Evolutionary conservation across 495 filamentous ascomycete genomes (phyloP), one percentile per base, ranked within the genome.

Genomic region (Penicillium odoratum): DNA sequence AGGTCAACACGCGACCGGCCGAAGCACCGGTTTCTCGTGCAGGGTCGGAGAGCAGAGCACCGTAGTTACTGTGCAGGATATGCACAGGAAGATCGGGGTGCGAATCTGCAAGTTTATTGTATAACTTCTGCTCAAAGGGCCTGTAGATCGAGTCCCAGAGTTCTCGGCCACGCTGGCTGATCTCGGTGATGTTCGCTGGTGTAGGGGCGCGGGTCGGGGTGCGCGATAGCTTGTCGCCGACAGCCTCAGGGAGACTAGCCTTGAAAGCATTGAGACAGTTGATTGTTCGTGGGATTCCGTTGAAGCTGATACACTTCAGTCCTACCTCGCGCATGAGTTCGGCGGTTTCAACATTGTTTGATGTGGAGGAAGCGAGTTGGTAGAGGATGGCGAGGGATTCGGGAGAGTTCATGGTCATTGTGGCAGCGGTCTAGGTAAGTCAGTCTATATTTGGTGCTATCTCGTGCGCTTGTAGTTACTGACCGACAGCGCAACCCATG

Each of bases 221-320:
- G 26, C 46, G 51, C 8, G 68, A 68, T 45, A 70, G 60, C 16
- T 56, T 40, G 7, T 30, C 29, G n/a, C 29, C 26, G 48, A 70
- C 55, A 8, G 53, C 48, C 3, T 67, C 45, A 0, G 88, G 85
- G 6, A 88, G 77, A 40, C 70, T 73, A 40, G 73, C 66, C 45
- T 76, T 78, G 78, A 93, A 92, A 51, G 83, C 83, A 62, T 79
- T 81, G 0, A 93, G 83, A 60, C 79, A 83, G 77, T 93, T 93
- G 70, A 93, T 93, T 48, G 84, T 88, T 53, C 89, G 83, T 4
- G 89, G 89, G 63, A 93, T 88, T 40, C 89, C 89, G 72, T 93
- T 93, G 79, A 93, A 91, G 45, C 83, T 84, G 67, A 93, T 91
- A 70, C 88, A 92, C 69, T 93, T 93, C 43, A 93, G 78, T 3